Evolutionary conservation across 768 basidiomycete genomes (phyloP).

Genomic region (Russula griseocarnosa): DNA sequence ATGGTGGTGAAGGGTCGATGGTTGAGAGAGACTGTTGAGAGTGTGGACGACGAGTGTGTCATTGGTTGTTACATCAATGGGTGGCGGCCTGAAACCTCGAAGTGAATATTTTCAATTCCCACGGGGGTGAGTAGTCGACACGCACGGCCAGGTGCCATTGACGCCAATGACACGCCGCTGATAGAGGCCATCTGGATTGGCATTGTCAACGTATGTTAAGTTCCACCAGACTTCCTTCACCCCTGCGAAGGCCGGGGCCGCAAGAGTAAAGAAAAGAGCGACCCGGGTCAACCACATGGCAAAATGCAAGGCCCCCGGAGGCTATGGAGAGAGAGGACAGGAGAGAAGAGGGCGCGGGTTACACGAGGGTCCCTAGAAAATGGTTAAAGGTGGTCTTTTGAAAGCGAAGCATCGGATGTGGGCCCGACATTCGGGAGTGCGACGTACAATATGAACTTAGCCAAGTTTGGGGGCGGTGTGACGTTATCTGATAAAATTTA

Average conservation of each 20-base stretch:
- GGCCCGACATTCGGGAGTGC: background rate
- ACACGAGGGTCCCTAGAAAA: background rate
- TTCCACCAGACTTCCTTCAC: constrained; percentile 86
- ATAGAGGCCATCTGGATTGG: constrained; percentile 79
- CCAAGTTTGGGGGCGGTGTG: too few relatives aligned
- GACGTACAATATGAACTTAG: background rate
- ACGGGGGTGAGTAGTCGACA: constrained; percentile 16
- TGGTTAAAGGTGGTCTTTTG: background rate
- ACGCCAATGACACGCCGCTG: constrained; percentile 79
- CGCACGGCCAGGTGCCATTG: constrained; percentile 93
- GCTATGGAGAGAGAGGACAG: background rate
- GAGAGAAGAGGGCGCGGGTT: constrained; percentile 8
- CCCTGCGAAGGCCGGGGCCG: constrained; percentile 51
- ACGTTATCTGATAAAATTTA: constrained; percentile 10
- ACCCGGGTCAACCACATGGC: constrained; percentile 23
- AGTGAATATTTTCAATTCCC: background rate
- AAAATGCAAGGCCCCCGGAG: background rate
- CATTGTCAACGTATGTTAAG: constrained; percentile 74
- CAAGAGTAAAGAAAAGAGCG: constrained; percentile 34
- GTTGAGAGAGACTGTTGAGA: constrained; percentile 61
- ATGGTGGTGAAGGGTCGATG: constrained; percentile 82
- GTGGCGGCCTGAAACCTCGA: constrained; percentile 61
- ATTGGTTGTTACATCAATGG: constrained; percentile 62
- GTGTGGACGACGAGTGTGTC: constrained; percentile 79
- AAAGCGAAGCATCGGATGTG: background rate